Evolutionary conservation across 495 filamentous ascomycete species (phyloP).

Genomic region (Aspergillus affinis): DNA sequence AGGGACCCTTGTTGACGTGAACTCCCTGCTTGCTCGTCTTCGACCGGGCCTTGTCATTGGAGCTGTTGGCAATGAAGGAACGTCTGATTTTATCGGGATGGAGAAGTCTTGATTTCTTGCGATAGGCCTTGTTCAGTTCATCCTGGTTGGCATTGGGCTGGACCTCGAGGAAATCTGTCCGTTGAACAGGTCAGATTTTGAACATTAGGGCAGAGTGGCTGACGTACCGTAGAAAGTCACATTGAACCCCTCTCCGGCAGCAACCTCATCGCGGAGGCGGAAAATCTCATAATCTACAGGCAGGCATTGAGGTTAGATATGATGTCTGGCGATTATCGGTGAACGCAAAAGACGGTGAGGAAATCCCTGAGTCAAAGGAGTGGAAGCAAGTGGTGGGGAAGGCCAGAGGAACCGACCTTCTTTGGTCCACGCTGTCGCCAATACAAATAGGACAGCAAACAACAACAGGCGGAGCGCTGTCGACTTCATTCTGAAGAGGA

Average conservation of each 20-base stretch:
- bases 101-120: conserved; percentile 74
- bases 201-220: too few relatives aligned
- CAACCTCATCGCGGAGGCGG: conserved; percentile 82
- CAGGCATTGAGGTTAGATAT: conserved; percentile 9
- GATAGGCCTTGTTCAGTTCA: conserved; percentile 90
- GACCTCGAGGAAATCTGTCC: conserved; percentile 75
- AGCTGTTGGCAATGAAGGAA: conserved; percentile 69
- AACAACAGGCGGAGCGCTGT: conserved; percentile 31
- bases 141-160: conserved; percentile 72
- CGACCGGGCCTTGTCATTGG: conserved; percentile 58
- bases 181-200: not conserved
- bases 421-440: conserved; percentile 76
- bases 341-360: not conserved
- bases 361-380: not conserved
- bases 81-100: conserved; percentile 97
- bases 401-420: conserved; percentile 58
- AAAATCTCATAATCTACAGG: conserved; percentile 93
- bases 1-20: conserved; percentile 68
- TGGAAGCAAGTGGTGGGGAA: not conserved
- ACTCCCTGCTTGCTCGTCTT: conserved; percentile 58
- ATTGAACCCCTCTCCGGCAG: conserved; percentile 69
- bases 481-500: conserved; percentile 37
- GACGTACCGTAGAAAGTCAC: conserved; percentile 86
- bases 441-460: conserved; percentile 49
- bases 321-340: not conserved